A percentile compares a stretch with the other conserved stretches of the same genome.
Evolutionary conservation across 73 alveolate genomes (phyloP).

Genomic region (Tetrahymena thermophila): DNA sequence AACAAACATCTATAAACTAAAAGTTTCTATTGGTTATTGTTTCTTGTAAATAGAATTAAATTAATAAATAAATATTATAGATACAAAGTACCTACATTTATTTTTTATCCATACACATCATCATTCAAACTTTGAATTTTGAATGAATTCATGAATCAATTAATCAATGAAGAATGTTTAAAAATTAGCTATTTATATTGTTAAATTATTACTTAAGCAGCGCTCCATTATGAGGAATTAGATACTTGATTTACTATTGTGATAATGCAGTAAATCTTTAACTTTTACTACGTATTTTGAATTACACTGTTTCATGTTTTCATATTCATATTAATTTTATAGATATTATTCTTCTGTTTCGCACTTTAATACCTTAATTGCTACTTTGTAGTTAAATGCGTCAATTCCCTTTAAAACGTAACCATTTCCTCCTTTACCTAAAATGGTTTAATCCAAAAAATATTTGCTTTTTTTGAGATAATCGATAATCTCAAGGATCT

Average conservation of each 20-base stretch:
- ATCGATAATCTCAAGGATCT: background rate
- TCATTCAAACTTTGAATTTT: background rate
- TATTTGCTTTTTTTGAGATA: background rate
- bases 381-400: background rate
- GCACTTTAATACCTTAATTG: background rate
- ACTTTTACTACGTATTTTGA: background rate
- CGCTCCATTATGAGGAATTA: background rate
- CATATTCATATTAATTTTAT: background rate
- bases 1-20: no score
- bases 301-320: background rate
- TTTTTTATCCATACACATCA: background rate
- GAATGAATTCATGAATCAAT: no score
- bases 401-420: background rate
- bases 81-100: background rate
- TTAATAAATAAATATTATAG: background rate
- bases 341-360: background rate
- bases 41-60: background rate
- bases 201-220: background rate
- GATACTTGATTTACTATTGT: background rate
- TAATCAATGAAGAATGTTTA: background rate
- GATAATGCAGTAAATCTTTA: background rate
- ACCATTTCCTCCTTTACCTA: background rate
- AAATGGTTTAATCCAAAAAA: background rate
- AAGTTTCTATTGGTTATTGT: background rate
- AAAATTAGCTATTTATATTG: no score